Base-by-base conservation (phyloP, 148 eudicot genomes). In the Fallopia convolvulus region DNA sequence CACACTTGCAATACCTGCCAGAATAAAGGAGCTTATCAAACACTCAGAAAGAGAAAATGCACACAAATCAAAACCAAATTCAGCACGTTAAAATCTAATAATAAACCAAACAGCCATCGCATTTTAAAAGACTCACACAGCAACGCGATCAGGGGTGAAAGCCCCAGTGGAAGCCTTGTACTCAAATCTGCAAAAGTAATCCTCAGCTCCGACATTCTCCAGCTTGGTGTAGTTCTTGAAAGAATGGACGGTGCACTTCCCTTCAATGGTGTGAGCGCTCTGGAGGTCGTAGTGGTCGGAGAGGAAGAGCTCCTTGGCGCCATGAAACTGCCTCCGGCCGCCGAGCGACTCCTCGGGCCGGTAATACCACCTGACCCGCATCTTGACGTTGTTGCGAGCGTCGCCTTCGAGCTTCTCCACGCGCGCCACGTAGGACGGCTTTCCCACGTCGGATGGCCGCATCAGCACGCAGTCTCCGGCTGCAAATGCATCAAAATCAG, bases 1-100 rank as follows among this genome's bases (percentile, higher is more conserved):
- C 91, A 56, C 91, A 88, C 75, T 88, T 88, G 77, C 91, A 88
- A 30, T 88, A 88, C 72, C 91, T 86, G 79, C 82, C 79, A 80
- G 18, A 30, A 30, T 32, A 15, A 26, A 33, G 52, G 18, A 75
- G 3, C 48, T 13, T 46, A 70, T 36, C 23, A 15, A 46, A 17
- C 39, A 73, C 15, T 44, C 53, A 47, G 32, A 14, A 72, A 44
- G 0, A 2, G 2, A 17, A 8, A 41, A 2, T 40, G 1, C 0
- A 4, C 50, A 72, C 7, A 6, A 72, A 75, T 4, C 26, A 50
- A 52, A 15, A 18, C 17, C 12, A 52, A 36, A 56, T 17, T 36
- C 61, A 17, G 20, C 47, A 9, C 53, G 14, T 26, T 4, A 50
- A 21, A 18, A 5, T 20, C 47, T 13, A 6, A n/a, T 4, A 33